Evolutionary conservation across 805 yeast genomes (phyloP), one percentile per base, ranked within the genome.

Genomic region (Metschnikowia corniflorae): DNA sequence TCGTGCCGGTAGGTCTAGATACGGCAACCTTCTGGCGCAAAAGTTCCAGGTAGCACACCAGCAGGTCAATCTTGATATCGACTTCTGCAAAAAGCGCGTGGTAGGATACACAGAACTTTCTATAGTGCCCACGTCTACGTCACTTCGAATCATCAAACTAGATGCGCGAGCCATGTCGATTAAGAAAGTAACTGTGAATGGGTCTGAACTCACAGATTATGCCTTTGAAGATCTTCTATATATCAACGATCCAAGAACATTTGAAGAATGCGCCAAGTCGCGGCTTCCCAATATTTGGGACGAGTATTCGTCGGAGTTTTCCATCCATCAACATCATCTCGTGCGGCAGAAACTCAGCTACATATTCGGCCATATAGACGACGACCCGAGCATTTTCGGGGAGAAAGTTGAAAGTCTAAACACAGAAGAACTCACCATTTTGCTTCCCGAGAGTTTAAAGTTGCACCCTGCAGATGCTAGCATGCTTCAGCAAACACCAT

Each of bases 71-170:
- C 61, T 91, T 14, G 95, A 89, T 55, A 77, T 91, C 4, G 95
- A 88, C 56, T 64, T 89, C 28, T 72, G 78, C n/a, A 65, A 70
- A 13, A 71, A 75, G 43, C 51, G 63, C 15, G 63, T 88, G 5
- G 54, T 53, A 0, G 98, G 97, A 12, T 71, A 75, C 47, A 87
- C 97, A 0, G 97, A 89, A 53, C 63, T 93, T 21, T 82, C 93
- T 2, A 68, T 89, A 2, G 70, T 85, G 13, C 97, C 98, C 0
- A 63, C 77, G 12, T 76, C 79, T 34, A 64, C 79, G 15, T 51
- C 67, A 1, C 63, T 91, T 29, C 76, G 74, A 39, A 63, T 65
- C 8, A 65, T 93, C 17, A 75, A 76, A 35, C 65, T 93, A 34
- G 97, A 93, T 57, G 86, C 95, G 41, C 75, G 95, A 35, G 86